Conservation (phyloP, 2,329 filamentous ascomycete species). For the Clonostachys rhizophaga region DNA sequence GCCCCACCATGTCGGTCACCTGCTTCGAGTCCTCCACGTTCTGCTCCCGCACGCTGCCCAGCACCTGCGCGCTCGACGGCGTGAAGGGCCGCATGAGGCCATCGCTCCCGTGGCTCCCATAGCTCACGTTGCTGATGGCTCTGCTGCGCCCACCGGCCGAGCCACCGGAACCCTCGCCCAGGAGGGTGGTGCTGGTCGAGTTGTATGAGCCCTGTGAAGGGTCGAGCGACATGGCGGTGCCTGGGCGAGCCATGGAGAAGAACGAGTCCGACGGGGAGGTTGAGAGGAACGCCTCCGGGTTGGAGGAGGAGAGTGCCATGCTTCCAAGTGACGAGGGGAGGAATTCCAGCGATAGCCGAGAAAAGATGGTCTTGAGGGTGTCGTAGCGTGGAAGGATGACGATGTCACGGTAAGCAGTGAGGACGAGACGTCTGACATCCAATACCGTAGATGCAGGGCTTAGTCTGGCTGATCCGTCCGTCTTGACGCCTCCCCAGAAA, state of each 20-base stretch:
- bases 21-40: conserved; percentile 67
- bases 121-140: conserved; percentile 81
- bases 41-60: conserved; percentile 46
- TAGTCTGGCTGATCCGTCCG: conserved; percentile 30
- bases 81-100: conserved; percentile 44
- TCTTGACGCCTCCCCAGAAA: conserved; percentile 76
- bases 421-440: conserved; percentile 83
- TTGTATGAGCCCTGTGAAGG: conserved; percentile 75
- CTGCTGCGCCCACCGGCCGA: conserved; percentile 61
- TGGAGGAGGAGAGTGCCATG: conserved; percentile 49
- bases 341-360: conserved; percentile 80
- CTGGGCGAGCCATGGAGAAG: conserved; percentile 48
- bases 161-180: conserved; percentile 56
- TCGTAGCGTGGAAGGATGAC: conserved; percentile 89
- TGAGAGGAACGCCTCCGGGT: conserved; percentile 42
- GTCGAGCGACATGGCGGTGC: conserved; percentile 72
- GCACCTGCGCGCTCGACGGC: conserved; percentile 29
- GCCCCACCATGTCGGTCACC: conserved; percentile 88
- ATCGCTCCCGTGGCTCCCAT: conserved; percentile 46
- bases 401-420: conserved; percentile 82
- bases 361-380: conserved; percentile 83
- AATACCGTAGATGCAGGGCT: conserved; percentile 53
- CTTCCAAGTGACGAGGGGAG: conserved; percentile 48
- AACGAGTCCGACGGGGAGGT: conserved; percentile 43
- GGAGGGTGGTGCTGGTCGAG: conserved; percentile 71